Evolutionary conservation across 345 rosid species (phyloP), one percentile per base, ranked within the genome.

Genomic region (Murraya koenigii): DNA sequence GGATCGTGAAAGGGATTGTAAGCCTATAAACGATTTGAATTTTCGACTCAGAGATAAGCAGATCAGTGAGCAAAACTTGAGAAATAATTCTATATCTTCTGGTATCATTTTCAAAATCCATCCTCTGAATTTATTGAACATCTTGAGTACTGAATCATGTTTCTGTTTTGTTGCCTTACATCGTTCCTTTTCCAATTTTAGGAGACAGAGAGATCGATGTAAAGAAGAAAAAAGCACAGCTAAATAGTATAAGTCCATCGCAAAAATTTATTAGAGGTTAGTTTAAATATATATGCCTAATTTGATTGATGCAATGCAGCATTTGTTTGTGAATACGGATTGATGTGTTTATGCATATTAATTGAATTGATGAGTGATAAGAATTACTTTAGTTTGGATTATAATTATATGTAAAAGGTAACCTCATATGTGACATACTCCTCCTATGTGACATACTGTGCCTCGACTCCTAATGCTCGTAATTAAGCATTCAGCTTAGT

Each of bases 181-280:
- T 30, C 11, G n/a, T 77, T 20, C 23, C 4, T 44, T 44, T 44
- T 44, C 17, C 17, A 44, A 1, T 69, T 66, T 52, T 64, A 75
- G 83, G 52, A 77, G 85, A 81, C 39, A 66, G 80, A 36, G 79
- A 83, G 78, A 68, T 82, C n/a, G 66, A 23, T 77, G 41, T 25
- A 44, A 86, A 74, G 79, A 80, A 72, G 84, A 75, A 76, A 62
- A 85, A 73, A 28, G 75, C 71, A 23, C 64, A 74, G 73, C 36
- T 62, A 2, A 74, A 66, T 19, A 74, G 77, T 73, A 84, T 82
- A 28, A 91, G 95, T 32, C 90, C 96, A 1, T 88, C 97, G 7
- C 90, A 75, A 44, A 89, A 88, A 74, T 83, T 92, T 70, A 90
- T 93, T 56, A 82, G 87, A 85, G 98, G 98, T 88, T 76, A 52